Base-by-base conservation (phyloP, 768 basidiomycete species). In the Lactarius tabidus region DNA sequence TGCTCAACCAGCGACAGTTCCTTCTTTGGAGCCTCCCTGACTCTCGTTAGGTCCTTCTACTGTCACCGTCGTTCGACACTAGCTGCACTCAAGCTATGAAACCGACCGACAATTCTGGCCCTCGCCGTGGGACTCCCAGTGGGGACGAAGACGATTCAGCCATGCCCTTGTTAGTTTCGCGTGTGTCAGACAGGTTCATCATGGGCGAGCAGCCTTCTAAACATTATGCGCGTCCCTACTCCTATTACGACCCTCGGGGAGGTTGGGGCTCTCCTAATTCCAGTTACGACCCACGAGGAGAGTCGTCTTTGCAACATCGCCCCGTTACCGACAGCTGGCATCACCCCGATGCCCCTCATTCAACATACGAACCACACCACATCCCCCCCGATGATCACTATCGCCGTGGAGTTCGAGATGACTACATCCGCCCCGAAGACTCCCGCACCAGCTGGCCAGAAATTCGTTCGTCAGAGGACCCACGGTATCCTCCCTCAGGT, bases 271-370 rank as follows among this genome's bases (percentile, higher is more conserved):
- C 69, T 38, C 60, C 81, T 69, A 79, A 80, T 66, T 68, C 74
- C 33, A 71, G 78, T 23, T 84, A 81, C 71, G 80, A 79, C 66
- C 74, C 76, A 67, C 82, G 73, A 72, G 80, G 84, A 71, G 86
- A 86, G 59, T 75, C 79, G 14, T 77, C 82, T 60, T 77, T 82
- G 20, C 83, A 85, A 69, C 81, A 83, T 71, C 79, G 76, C 70
- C 82, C 78, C 71, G 84, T 78, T 70, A 81, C 81, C 45, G 77
- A 81, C 65, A 81, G 80, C 69, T 86, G 86, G 84, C 80, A 65
- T 43, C 57, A 80, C 64, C 76, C 78, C 64, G 74, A 75, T 63
- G 81, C 83, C 65, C 70, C 70, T 10, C 72, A 73, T 63, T 63
- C 75, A 69, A 59, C 75, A 71, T 79, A 68, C 58, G 67, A 68